Evolutionary conservation across 2,329 filamentous ascomycete species (phyloP).

Genomic region (Alternaria infectoria): DNA sequence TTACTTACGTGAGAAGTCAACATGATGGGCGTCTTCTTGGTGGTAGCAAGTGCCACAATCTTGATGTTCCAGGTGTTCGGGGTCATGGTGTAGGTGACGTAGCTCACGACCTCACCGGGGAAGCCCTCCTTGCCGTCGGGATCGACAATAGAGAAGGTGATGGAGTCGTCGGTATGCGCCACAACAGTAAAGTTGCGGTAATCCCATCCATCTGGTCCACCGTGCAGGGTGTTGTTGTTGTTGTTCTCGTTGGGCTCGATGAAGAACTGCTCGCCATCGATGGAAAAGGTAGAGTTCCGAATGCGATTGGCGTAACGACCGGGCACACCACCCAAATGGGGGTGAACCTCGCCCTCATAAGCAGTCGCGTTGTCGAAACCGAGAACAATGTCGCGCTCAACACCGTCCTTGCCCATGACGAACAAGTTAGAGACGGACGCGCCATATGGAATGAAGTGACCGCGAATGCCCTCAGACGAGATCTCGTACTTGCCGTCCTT

Average conservation of each 20-base stretch:
- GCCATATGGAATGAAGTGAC: slow-evolving; percentile 75
- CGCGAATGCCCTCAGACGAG: slow-evolving; percentile 68
- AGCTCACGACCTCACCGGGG: slow-evolving; percentile 76
- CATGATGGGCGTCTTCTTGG: slow-evolving; percentile 83
- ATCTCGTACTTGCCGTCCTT: slow-evolving; percentile 72
- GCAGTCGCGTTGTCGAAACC: slow-evolving; percentile 79
- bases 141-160: slow-evolving; percentile 78
- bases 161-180: slow-evolving; percentile 68
- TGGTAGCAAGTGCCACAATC: slow-evolving; percentile 73
- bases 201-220: slow-evolving; percentile 75
- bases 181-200: slow-evolving; percentile 77
- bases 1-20: slow-evolving; percentile 69
- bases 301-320: slow-evolving; percentile 84
- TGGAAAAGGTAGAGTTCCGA: slow-evolving; percentile 74
- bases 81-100: slow-evolving; percentile 74
- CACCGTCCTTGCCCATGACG: slow-evolving; percentile 71
- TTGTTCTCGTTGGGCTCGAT: slow-evolving; percentile 66
- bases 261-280: slow-evolving; percentile 68
- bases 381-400: slow-evolving; percentile 72
- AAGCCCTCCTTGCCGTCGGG: slow-evolving; percentile 77
- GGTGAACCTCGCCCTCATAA: slow-evolving; percentile 71
- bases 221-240: slow-evolving; percentile 67
- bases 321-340: slow-evolving; percentile 74
- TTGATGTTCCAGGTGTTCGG: slow-evolving; percentile 73
- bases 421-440: slow-evolving; percentile 75